These are phyloP conservation scores for Solanum bulbocastanum DNA, from an alignment of 257 asterid genomes.

Conservation along the genomic window DNA sequence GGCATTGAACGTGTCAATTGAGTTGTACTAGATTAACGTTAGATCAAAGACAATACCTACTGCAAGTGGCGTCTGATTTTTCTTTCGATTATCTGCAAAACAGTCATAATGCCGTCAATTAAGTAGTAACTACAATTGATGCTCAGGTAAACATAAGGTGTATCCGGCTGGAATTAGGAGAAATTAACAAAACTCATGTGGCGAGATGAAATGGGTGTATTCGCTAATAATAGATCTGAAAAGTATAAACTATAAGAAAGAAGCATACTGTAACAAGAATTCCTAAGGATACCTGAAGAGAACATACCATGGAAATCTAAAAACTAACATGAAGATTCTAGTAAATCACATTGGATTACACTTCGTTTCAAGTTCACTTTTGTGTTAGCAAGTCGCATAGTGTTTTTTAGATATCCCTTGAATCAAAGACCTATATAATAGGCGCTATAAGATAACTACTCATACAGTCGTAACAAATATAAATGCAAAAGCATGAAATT, in stretches of 20 bases:
- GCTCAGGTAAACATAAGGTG: background rate
- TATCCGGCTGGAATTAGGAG: background rate
- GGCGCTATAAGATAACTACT: background rate
- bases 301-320: background rate
- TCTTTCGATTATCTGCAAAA: background rate
- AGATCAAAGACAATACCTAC: constrained; percentile 14
- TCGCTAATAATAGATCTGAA: background rate
- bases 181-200: background rate
- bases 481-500: background rate
- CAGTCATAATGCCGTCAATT: background rate
- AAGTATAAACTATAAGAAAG: background rate
- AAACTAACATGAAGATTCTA: background rate
- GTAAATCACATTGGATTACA: background rate
- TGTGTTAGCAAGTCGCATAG: background rate
- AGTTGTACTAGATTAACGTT: background rate
- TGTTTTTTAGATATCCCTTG: background rate
- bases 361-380: background rate
- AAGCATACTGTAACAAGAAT: background rate
- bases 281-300: background rate
- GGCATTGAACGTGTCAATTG: background rate
- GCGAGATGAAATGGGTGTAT: background rate
- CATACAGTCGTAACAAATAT: background rate
- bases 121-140: background rate
- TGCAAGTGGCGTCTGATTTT: background rate
- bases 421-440: background rate